Conservation (phyloP, 2,329 filamentous ascomycete genomes). For the Samsoniella hepiali region DNA sequence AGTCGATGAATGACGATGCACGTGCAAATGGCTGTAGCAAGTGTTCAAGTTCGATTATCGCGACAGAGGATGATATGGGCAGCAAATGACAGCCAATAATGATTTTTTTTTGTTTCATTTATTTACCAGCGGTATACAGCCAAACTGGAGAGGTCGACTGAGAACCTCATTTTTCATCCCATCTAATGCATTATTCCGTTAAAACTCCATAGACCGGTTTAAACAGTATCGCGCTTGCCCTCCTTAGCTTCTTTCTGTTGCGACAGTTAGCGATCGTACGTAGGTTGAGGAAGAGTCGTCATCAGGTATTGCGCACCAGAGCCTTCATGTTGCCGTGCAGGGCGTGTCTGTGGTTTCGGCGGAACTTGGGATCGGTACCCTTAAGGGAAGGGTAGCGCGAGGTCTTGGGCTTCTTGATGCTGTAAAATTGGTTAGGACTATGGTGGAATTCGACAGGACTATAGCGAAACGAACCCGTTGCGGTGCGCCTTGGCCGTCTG, state of each 20-base stretch:
- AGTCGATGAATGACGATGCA: neutral
- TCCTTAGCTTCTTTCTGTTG: constrained; percentile 92
- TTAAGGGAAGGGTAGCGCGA: constrained; percentile 98
- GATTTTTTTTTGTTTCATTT: constrained; percentile 6
- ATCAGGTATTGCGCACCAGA: constrained; percentile 63
- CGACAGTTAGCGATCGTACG: constrained; percentile 31
- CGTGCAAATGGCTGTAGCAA: neutral
- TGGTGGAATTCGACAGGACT: constrained; percentile 22
- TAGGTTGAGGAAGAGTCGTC: constrained; percentile 34
- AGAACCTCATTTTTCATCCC: constrained; percentile 17
- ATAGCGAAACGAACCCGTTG: constrained; percentile 74
- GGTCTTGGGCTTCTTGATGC: constrained; percentile 99
- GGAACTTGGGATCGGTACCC: constrained; percentile 99
- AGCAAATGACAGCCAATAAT: constrained; percentile 10
- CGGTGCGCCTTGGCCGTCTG: constrained; percentile 97
- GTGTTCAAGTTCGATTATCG: neutral
- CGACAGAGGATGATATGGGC: neutral
- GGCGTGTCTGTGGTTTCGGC: constrained; percentile 99
- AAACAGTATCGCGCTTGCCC: constrained; percentile 88
- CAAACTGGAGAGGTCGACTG: constrained; percentile 12
- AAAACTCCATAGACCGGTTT: constrained; percentile 32
- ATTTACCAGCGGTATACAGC: constrained; percentile 14
- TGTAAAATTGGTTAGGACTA: constrained; percentile 37
- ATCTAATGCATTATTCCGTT: constrained; percentile 18
- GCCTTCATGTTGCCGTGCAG: constrained; percentile 98